Evolutionary conservation across 2,329 filamentous ascomycete genomes (phyloP), one percentile per base, ranked within the genome.

Genomic region (Diaporthe longicolla): DNA sequence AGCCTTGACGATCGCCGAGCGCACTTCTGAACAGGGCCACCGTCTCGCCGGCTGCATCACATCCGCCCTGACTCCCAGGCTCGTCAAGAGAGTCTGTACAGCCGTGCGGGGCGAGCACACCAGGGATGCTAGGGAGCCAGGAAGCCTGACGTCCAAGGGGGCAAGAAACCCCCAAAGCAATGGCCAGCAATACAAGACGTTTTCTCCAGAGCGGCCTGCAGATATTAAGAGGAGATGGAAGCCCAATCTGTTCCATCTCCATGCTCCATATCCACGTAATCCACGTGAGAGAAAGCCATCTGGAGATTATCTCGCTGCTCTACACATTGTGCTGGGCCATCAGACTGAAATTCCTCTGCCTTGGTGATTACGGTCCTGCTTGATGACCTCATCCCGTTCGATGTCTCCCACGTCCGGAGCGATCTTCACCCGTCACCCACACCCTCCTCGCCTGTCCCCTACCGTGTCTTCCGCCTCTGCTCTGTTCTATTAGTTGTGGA

Each of bases 371-470:
- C 48, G n/a, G 35, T 52, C 54, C 73, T 75, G 73, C 57, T 74
- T 63, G 72, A 74, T 75, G 74, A 75, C 74, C 74, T 75, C 74
- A 75, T 72, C 74, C 55, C 26, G n/a, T 40, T 50, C 50, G 43
- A 58, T 63, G 66, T 48, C 52, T 48, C 29, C 50, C 40, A 21
- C 29, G 66, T 48, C 66, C n/a, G 52, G 66, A 11, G 37, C 37
- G 59, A 71, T 54, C 48, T 63, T 61, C 70, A 40, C 50, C 29
- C 48, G 40, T 45, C 48, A 55, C 50, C 70, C 66, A 68, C 66
- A 71, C 54, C 58, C 57, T 35, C 70, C 69, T 24, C 15, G 35
- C 52, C 40, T 35, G 21, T 45, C 37, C 50, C 35, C 45, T 65
- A 54, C 43, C 50, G 26, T 26, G n/a, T 24, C 61, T 66, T 29